These are phyloP conservation scores for Crucibulum parvulum DNA, from an alignment of 1,284 basidiomycete genomes.

Conservation along the genomic window DNA sequence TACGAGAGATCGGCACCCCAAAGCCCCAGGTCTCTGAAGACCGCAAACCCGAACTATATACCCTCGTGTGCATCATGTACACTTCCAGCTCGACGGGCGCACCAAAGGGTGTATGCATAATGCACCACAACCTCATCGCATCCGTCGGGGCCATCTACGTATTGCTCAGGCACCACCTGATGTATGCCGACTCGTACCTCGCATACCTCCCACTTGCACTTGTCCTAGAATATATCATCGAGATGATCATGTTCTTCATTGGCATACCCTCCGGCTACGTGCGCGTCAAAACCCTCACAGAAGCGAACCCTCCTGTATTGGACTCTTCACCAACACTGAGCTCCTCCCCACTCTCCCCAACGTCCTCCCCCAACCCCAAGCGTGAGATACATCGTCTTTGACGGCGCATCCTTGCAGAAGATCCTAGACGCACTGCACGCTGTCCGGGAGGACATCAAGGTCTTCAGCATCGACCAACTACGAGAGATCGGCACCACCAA, in stretches of 20 bases:
- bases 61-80: slow-evolving; percentile 95
- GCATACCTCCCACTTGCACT: slow-evolving; percentile 95
- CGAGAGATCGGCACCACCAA: slow-evolving; percentile 67
- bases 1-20: slow-evolving; percentile 68
- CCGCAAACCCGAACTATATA: slow-evolving; percentile 66
- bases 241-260: too few relatives aligned
- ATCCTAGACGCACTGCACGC: slow-evolving; percentile 65
- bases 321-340: slow-evolving; percentile 93
- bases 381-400: slow-evolving; percentile 87
- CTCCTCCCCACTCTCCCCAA: slow-evolving; percentile 79
- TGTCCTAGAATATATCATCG: too few relatives aligned
- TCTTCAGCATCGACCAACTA: slow-evolving; percentile 77
- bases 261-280: too few relatives aligned
- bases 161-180: slow-evolving; percentile 83
- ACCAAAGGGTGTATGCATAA: slow-evolving; percentile 94
- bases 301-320: slow-evolving; percentile 84
- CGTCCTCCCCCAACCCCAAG: slow-evolving; percentile 77
- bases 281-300: too few relatives aligned
- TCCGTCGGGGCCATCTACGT: slow-evolving; percentile 82
- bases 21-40: slow-evolving; percentile 48
- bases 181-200: slow-evolving; percentile 76
- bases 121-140: slow-evolving; percentile 88
- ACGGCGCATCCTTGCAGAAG: slow-evolving; percentile 69
- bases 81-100: slow-evolving; percentile 92
- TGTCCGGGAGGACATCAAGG: slow-evolving; percentile 60